A percentile compares a stretch with the other conserved stretches of the same genome.
phyloP scores from a whole-genome alignment of 2,329 filamentous ascomycete genomes.

The Diaporthe batatas region DNA sequence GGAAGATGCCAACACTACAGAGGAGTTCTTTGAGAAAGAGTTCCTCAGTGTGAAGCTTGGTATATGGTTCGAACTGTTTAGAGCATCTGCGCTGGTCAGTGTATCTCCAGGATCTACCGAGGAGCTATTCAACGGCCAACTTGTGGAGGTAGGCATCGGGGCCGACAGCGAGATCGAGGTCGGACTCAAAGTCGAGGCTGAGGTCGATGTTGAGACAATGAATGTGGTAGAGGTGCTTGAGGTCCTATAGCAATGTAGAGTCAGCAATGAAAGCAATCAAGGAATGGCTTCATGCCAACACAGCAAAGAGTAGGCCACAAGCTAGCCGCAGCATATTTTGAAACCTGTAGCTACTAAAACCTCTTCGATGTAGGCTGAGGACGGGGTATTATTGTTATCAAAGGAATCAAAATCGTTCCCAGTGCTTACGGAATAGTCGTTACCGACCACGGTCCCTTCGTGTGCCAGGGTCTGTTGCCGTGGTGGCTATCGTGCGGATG shows the following conservation, averaged over 20 bases:
- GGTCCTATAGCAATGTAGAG: too few relatives aligned
- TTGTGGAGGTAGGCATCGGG: neutral
- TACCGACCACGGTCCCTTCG: neutral
- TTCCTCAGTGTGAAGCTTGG: constrained; percentile 21
- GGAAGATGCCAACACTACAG: neutral
- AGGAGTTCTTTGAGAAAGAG: constrained; percentile 13
- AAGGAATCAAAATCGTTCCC: too few relatives aligned
- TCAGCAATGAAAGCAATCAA: too few relatives aligned
- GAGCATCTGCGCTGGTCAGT: constrained; percentile 1
- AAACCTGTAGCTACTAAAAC: too few relatives aligned
- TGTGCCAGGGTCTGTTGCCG: neutral
- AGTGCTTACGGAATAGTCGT: constrained; percentile 1
- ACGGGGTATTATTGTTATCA: too few relatives aligned
- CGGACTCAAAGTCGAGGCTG: neutral
- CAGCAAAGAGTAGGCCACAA: too few relatives aligned
- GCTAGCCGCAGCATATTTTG: too few relatives aligned
- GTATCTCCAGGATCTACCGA: neutral
- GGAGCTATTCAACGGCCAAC: neutral
- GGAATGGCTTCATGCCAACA: too few relatives aligned
- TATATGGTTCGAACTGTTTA: neutral
- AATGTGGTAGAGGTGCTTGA: constrained; percentile 8
- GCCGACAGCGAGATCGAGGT: too few relatives aligned
- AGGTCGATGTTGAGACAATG: neutral
- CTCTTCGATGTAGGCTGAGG: too few relatives aligned
- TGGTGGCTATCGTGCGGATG: neutral